Evolutionary conservation across 768 basidiomycete species (phyloP).

Genomic region (Mycena rebaudengoi): DNA sequence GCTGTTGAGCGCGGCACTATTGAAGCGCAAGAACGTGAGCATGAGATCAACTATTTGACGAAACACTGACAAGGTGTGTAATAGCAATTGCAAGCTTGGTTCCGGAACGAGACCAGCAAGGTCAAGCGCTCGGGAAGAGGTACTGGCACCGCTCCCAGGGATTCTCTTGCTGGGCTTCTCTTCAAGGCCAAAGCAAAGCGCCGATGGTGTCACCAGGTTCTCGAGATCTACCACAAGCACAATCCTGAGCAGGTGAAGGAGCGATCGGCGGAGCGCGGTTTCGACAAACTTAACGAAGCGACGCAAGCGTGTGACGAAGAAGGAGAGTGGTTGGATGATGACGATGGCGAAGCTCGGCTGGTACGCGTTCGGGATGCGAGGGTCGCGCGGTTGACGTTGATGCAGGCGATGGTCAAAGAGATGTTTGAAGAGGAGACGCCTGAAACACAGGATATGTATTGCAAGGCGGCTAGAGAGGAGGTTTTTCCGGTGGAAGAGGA

Average conservation of each 20-base stretch:
- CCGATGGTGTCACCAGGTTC: conserved; percentile 6
- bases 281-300: background rate
- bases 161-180: background rate
- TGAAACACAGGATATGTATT: background rate
- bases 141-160: background rate
- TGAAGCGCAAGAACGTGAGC: no score
- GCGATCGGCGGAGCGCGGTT: background rate
- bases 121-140: background rate
- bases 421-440: no score
- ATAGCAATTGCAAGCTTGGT: no score
- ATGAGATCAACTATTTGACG: no score
- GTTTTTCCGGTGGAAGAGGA: background rate
- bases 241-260: background rate
- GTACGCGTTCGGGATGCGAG: no score
- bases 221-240: background rate
- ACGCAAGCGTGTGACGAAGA: background rate
- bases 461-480: background rate
- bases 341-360: background rate
- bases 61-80: no score
- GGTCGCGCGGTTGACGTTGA: no score
- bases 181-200: conserved; percentile 1
- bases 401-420: no score
- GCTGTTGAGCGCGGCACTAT: no score
- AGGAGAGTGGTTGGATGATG: conserved; percentile 11
- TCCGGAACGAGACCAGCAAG: no score